A percentile compares a stretch with the other conserved stretches of the same genome.
These are phyloP conservation scores for Thermomucor indicae-seudaticae DNA, from an alignment of 371 early-diverging fungal genomes.

Conservation along the genomic window DNA sequence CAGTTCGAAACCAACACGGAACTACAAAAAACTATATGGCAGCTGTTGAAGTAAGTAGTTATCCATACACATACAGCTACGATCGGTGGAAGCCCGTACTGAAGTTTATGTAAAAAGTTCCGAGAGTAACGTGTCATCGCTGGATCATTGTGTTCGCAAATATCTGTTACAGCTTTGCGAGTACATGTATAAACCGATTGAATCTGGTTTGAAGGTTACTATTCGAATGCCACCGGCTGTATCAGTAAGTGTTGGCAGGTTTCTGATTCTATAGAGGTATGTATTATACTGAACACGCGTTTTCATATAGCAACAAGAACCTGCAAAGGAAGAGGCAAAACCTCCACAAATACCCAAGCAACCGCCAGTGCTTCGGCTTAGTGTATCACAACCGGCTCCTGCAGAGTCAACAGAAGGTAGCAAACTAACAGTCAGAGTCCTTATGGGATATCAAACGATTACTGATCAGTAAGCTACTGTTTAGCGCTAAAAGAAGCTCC, in stretches of 20 bases:
- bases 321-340: neutral
- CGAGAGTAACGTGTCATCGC: constrained; percentile 19
- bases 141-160: constrained; percentile 55
- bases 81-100: neutral
- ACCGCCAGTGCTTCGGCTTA: neutral
- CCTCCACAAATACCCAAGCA: neutral
- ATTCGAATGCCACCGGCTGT: constrained; percentile 35
- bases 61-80: neutral
- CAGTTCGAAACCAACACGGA: constrained; percentile 31
- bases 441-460: too few species aligned
- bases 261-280: constrained; percentile 9
- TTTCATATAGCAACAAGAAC: constrained; percentile 12
- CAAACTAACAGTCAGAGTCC: too few species aligned
- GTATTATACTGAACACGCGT: constrained; percentile 13
- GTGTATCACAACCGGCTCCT: neutral
- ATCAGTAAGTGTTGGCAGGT: too few species aligned
- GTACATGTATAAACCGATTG: constrained; percentile 55
- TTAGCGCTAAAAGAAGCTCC: neutral
- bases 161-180: constrained; percentile 57
- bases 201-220: constrained; percentile 51
- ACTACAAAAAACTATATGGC: constrained; percentile 38
- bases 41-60: constrained; percentile 29
- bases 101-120: constrained; percentile 11
- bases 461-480: too few species aligned
- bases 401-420: neutral